Evolutionary conservation across 192 early-diverging fungal genomes (phyloP).

Genomic region (Phlyctochytrium arcticum): DNA sequence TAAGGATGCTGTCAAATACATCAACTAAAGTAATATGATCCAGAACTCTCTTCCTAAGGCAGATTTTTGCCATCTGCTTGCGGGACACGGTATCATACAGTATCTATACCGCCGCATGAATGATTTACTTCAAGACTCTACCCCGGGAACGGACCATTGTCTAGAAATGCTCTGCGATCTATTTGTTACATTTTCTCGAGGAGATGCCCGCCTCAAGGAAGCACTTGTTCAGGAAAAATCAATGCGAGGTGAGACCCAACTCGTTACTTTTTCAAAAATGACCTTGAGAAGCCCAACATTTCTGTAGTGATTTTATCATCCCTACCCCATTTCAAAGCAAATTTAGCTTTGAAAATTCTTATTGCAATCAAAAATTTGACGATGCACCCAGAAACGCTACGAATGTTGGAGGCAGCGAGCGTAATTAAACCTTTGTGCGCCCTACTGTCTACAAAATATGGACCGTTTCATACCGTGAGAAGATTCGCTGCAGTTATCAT

Average conservation of each 20-base stretch:
- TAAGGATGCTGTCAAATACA: not conserved
- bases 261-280: not conserved
- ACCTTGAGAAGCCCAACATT: not conserved
- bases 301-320: constrained; percentile 8
- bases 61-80: constrained; percentile 53
- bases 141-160: constrained; percentile 6
- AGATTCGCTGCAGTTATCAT: not conserved
- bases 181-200: constrained; percentile 52
- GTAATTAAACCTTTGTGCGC: constrained; percentile 46
- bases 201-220: constrained; percentile 52
- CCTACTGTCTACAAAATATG: constrained; percentile 30
- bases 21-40: not conserved
- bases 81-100: constrained; percentile 48
- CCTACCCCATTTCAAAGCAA: constrained; percentile 35
- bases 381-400: constrained; percentile 53
- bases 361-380: constrained; percentile 63
- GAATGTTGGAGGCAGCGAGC: constrained; percentile 40
- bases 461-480: constrained; percentile 12
- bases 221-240: constrained; percentile 36
- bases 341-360: constrained; percentile 41
- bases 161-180: constrained; percentile 47
- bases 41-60: constrained; percentile 52
- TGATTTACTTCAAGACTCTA: constrained; percentile 30
- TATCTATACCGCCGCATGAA: constrained; percentile 39
- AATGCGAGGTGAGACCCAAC: constrained; percentile 29